A percentile compares a stretch with the other conserved stretches of the same genome.
Evolutionary conservation across 2,329 filamentous ascomycete species (phyloP).

Genomic region (Exophiala mesophila): DNA sequence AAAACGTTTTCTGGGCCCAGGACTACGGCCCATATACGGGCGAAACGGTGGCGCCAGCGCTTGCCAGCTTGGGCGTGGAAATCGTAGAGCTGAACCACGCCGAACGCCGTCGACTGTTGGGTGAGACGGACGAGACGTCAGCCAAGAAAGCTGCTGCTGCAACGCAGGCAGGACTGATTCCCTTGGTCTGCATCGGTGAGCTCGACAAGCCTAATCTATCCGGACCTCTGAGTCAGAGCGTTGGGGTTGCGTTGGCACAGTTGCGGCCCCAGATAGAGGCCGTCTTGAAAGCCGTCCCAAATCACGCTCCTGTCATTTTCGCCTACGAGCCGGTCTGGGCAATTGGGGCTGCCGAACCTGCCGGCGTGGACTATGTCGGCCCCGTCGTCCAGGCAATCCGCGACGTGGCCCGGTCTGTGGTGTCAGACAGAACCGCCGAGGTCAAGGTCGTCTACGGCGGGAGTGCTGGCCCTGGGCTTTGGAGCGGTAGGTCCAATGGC

Average conservation of each 20-base stretch:
- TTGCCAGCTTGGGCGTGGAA: conserved; percentile 62
- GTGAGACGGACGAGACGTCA: conserved; percentile 66
- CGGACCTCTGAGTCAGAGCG: conserved; percentile 31
- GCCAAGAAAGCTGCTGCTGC: conserved; percentile 66
- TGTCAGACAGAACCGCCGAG: too few species aligned
- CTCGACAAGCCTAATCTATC: conserved; percentile 44
- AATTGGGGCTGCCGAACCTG: conserved; percentile 70
- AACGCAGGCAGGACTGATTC: conserved; percentile 64
- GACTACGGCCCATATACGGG: conserved; percentile 67
- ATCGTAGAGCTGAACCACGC: conserved; percentile 79
- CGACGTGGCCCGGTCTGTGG: conserved; percentile 39
- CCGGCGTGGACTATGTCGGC: conserved; percentile 66
- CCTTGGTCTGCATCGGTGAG: conserved; percentile 78
- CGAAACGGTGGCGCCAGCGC: conserved; percentile 64
- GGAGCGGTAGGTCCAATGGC: conserved; percentile 39
- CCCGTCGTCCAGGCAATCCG: conserved; percentile 63
- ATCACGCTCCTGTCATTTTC: conserved; percentile 64
- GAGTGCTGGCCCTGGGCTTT: conserved; percentile 75
- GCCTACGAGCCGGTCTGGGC: conserved; percentile 90
- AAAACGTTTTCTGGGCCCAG: conserved; percentile 68
- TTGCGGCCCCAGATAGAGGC: conserved; percentile 61
- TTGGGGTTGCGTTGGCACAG: conserved; percentile 59
- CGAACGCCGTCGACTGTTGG: conserved; percentile 66
- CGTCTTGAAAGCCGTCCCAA: conserved; percentile 57
- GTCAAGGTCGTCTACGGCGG: conserved; percentile 76